phyloP scores from a whole-genome alignment of 176 grass and related monocot genomes.

The Raddia guianensis region DNA sequence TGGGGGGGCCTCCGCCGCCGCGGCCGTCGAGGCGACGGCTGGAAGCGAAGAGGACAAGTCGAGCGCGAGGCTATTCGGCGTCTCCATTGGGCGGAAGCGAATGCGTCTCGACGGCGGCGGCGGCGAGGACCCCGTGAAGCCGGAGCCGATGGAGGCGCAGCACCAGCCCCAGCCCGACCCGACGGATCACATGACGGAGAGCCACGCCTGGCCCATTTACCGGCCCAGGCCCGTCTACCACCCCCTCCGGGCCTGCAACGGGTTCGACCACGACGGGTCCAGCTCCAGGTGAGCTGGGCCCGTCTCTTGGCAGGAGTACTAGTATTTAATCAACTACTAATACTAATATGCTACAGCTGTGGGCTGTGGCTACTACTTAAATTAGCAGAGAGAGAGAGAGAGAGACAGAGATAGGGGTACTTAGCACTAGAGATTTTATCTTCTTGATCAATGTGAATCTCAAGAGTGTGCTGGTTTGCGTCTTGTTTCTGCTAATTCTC shows the following conservation, averaged over 20 bases:
- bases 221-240: conserved; percentile 60
- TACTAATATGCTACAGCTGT: not conserved
- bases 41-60: conserved; percentile 31
- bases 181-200: not conserved
- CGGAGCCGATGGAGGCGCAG: conserved; percentile 47
- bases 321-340: not conserved
- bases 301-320: not conserved
- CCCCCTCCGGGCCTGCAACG: conserved; percentile 38
- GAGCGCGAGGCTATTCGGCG: conserved; percentile 65
- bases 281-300: conserved; percentile 43
- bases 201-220: conserved; percentile 62
- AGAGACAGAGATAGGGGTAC: too few species aligned
- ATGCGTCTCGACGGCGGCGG: conserved; percentile 27
- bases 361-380: not conserved
- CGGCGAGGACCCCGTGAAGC: conserved; percentile 42
- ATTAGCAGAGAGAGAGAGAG: not conserved
- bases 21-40: not conserved
- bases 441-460: not conserved
- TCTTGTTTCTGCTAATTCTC: not conserved
- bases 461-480: not conserved
- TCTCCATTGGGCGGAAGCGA: conserved; percentile 73
- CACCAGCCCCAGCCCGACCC: not conserved
- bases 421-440: not conserved
- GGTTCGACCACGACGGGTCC: conserved; percentile 46
- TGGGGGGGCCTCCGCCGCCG: not conserved